phyloP scores from a whole-genome alignment of 2,329 filamentous ascomycete genomes.

The Cordyceps cicadae region DNA sequence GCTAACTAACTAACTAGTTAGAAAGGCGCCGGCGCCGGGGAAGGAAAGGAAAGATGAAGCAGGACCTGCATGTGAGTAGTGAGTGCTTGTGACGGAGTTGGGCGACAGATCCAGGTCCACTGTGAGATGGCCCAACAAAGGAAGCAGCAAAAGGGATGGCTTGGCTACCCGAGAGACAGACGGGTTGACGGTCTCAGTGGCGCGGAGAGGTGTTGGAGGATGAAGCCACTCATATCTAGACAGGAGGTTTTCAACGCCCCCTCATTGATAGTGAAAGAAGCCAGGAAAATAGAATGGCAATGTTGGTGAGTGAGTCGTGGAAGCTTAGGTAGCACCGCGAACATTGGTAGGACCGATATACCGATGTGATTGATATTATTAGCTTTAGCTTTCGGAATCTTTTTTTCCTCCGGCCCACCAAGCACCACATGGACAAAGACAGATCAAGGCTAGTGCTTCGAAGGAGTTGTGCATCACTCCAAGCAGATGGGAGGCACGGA shows the following conservation, averaged over 20 bases:
- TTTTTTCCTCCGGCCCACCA: background rate
- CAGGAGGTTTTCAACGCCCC: background rate
- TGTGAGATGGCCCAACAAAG: constrained; percentile 1
- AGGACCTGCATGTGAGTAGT: background rate
- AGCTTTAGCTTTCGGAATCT: background rate
- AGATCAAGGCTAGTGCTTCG: no score
- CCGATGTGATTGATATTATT: background rate
- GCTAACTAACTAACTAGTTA: no score
- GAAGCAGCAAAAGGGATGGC: background rate
- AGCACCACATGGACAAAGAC: background rate
- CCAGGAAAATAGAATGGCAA: background rate
- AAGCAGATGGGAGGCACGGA: no score
- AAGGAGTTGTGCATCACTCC: no score
- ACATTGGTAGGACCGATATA: background rate
- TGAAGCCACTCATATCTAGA: background rate
- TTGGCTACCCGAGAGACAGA: constrained; percentile 1
- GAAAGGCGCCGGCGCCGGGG: constrained; percentile 1
- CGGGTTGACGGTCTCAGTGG: background rate
- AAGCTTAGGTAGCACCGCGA: background rate
- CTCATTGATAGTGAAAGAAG: background rate
- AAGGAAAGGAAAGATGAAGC: background rate
- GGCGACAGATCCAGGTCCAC: background rate
- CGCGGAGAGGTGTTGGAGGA: background rate
- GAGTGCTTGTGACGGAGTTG: background rate
- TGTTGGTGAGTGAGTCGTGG: background rate